Conservation (phyloP, 441 rosid species). For the Corymbia citriodora region DNA sequence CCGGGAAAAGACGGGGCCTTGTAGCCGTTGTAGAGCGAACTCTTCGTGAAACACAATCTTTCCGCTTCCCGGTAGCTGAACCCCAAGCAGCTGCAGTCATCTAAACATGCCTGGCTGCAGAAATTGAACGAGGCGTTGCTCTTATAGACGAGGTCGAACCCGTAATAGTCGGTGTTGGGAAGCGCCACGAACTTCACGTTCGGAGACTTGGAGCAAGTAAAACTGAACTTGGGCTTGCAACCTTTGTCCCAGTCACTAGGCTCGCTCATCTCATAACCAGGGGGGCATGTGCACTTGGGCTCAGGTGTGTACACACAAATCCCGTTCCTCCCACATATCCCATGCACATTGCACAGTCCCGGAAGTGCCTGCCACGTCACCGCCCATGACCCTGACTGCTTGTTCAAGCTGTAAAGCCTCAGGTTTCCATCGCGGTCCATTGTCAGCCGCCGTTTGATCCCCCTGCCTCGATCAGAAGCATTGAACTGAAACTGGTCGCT, state of each 20-base stretch:
- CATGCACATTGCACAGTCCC: slow-evolving; percentile 27
- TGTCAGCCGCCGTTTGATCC: slow-evolving; percentile 26
- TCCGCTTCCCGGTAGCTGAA: slow-evolving; percentile 13
- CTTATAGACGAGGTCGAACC: slow-evolving; percentile 19
- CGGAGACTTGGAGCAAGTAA: slow-evolving; percentile 3
- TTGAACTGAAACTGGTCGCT: slow-evolving; percentile 28
- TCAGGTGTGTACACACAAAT: slow-evolving; percentile 28
- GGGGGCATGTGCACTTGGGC: slow-evolving; percentile 44
- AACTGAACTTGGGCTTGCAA: slow-evolving; percentile 27
- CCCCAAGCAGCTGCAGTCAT: slow-evolving; percentile 22
- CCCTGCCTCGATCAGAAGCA: slow-evolving; percentile 23
- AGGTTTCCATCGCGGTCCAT: slow-evolving; percentile 40
- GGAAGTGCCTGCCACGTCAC: slow-evolving; percentile 24
- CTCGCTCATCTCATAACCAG: slow-evolving; percentile 23
- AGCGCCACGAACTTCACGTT: slow-evolving; percentile 19
- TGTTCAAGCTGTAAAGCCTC: slow-evolving; percentile 32
- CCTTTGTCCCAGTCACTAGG: slow-evolving; percentile 27
- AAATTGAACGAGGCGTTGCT: neutral
- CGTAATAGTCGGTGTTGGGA: slow-evolving; percentile 28
- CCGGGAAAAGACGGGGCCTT: neutral
- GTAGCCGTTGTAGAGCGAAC: slow-evolving; percentile 11
- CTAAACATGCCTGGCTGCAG: slow-evolving; percentile 18
- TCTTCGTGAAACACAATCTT: slow-evolving; percentile 18
- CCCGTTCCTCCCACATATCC: slow-evolving; percentile 41
- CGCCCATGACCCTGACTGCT: slow-evolving; percentile 15